These are phyloP conservation scores for Kwoniella bestiolae DNA, from an alignment of 768 basidiomycete genomes.

Conservation along the genomic window DNA sequence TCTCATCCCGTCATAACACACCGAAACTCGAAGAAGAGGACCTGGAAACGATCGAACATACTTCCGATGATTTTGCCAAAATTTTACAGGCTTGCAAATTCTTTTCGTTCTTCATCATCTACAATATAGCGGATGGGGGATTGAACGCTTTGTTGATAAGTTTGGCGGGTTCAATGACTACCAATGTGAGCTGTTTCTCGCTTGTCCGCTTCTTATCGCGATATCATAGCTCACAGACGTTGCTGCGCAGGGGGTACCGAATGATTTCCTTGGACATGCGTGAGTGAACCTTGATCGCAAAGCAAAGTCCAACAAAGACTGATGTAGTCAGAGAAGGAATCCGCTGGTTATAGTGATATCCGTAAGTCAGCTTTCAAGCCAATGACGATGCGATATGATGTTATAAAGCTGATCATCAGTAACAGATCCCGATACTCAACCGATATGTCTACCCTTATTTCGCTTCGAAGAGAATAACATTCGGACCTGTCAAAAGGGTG, in stretches of 20 bases:
- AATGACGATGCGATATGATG: neutral
- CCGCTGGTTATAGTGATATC: slow-evolving; percentile 25
- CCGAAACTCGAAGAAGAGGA: neutral
- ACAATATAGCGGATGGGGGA: slow-evolving; percentile 47
- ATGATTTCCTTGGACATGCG: slow-evolving; percentile 46
- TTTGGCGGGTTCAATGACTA: slow-evolving; percentile 48
- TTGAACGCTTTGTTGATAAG: slow-evolving; percentile 42
- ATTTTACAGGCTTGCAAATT: slow-evolving; percentile 41
- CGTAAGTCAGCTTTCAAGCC: slow-evolving; percentile 8
- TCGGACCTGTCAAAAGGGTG: slow-evolving; percentile 27
- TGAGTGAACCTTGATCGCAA: slow-evolving; percentile 8
- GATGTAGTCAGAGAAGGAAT: slow-evolving; percentile 14
- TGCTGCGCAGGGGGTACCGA: slow-evolving; percentile 36
- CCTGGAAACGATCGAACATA: neutral
- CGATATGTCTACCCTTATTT: slow-evolving; percentile 25
- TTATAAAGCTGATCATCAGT: slow-evolving; percentile 2
- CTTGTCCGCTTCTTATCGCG: neutral
- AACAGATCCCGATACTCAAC: slow-evolving; percentile 27
- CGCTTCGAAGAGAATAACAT: slow-evolving; percentile 10
- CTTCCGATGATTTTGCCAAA: neutral
- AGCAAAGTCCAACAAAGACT: neutral
- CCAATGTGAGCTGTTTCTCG: slow-evolving; percentile 17
- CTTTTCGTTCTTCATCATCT: slow-evolving; percentile 48
- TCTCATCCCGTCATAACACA: neutral
- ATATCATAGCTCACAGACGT: neutral